Evolutionary conservation across 169 alveolate genomes (phyloP).

Genomic region (Plasmodium gaboni): DNA sequence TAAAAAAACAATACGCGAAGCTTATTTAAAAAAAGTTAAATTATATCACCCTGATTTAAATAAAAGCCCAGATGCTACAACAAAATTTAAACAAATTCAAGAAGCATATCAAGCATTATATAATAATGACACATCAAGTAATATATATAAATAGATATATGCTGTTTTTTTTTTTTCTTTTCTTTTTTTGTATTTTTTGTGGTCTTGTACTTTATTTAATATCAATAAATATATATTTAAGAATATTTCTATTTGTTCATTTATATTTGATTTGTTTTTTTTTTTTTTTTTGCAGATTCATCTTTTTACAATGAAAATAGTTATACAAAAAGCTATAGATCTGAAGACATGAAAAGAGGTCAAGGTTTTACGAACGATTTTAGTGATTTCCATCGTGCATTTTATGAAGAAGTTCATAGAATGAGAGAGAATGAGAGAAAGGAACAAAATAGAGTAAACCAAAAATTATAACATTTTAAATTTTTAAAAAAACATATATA

Average conservation of each 20-base stretch:
- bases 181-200: neutral
- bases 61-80: slow-evolving; percentile 86
- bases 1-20: slow-evolving; percentile 90
- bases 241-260: no score
- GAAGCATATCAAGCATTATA: slow-evolving; percentile 91
- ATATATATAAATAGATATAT: neutral
- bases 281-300: slow-evolving; percentile 17
- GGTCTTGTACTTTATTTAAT: neutral
- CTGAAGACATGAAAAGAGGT: slow-evolving; percentile 28
- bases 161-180: neutral
- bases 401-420: slow-evolving; percentile 74
- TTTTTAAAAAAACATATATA: neutral
- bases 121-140: slow-evolving; percentile 84
- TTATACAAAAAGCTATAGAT: slow-evolving; percentile 10
- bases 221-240: neutral
- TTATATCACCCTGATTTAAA: slow-evolving; percentile 94
- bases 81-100: slow-evolving; percentile 90
- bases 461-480: slow-evolving; percentile 1
- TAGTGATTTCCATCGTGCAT: slow-evolving; percentile 62
- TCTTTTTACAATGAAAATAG: slow-evolving; percentile 24
- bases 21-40: slow-evolving; percentile 92
- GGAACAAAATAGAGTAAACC: slow-evolving; percentile 38
- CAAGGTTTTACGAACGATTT: slow-evolving; percentile 37
- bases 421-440: slow-evolving; percentile 69
- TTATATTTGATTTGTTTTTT: neutral